Conservation (phyloP, 805 yeast genomes). For the Millerozyma acaciae region DNA sequence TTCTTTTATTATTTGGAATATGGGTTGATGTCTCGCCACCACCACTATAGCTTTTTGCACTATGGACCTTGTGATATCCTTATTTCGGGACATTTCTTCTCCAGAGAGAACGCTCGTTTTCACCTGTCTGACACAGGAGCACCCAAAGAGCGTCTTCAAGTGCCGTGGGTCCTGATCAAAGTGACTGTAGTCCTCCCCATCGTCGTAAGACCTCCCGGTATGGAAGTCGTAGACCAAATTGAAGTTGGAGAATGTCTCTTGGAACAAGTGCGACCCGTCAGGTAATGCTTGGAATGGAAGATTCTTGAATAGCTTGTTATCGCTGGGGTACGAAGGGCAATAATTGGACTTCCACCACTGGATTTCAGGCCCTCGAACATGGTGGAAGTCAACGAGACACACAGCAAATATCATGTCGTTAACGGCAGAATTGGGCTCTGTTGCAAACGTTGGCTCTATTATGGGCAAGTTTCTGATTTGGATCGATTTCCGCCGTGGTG, state of each 20-base stretch:
- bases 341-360: slow-evolving; percentile 75
- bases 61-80: slow-evolving; percentile 75
- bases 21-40: slow-evolving; percentile 72
- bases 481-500: slow-evolving; percentile 23
- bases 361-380: slow-evolving; percentile 86
- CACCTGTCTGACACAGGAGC: slow-evolving; percentile 88
- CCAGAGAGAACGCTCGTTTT: slow-evolving; percentile 52
- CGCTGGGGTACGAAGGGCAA: slow-evolving; percentile 26
- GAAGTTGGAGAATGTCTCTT: slow-evolving; percentile 89
- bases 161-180: slow-evolving; percentile 38
- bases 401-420: slow-evolving; percentile 66
- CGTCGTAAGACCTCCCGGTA: slow-evolving; percentile 42
- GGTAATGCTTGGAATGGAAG: slow-evolving; percentile 94
- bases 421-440: slow-evolving; percentile 8
- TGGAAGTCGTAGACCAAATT: slow-evolving; percentile 70
- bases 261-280: slow-evolving; percentile 91
- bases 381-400: slow-evolving; percentile 90
- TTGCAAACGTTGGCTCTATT: slow-evolving; percentile 10
- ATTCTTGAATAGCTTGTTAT: slow-evolving; percentile 66
- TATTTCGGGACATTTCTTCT: slow-evolving; percentile 42
- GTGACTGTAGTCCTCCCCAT: slow-evolving; percentile 30
- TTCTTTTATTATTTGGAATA: slow-evolving; percentile 83
- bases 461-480: slow-evolving; percentile 38
- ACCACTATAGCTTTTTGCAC: slow-evolving; percentile 91
- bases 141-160: slow-evolving; percentile 79